Evolutionary conservation across 192 early-diverging fungal species (phyloP).

Genomic region (Coemansia sp.): DNA sequence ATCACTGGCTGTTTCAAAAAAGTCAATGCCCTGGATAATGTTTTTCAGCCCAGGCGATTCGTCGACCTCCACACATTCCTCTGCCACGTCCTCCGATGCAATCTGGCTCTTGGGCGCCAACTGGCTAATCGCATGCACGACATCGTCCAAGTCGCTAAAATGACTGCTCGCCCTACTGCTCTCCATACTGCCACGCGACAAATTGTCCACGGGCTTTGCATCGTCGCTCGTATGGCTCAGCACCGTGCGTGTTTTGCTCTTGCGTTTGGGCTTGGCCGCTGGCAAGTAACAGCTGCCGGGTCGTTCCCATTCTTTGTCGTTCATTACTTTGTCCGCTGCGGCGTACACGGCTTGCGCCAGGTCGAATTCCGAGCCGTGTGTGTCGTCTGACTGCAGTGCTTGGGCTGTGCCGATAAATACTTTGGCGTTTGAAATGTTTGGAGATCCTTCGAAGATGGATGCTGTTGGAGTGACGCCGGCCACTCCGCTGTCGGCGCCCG

Average conservation of each 20-base stretch:
- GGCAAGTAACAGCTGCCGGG: slow-evolving; percentile 38
- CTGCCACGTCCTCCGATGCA: slow-evolving; percentile 1
- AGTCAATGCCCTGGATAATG: slow-evolving; percentile 48
- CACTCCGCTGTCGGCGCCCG: not conserved
- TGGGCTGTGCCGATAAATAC: slow-evolving; percentile 15
- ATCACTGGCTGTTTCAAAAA: slow-evolving; percentile 20
- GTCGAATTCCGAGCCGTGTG: slow-evolving; percentile 19
- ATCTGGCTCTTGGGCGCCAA: slow-evolving; percentile 27
- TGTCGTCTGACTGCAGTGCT: not conserved
- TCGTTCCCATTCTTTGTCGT: slow-evolving; percentile 51
- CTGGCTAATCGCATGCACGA: slow-evolving; percentile 34
- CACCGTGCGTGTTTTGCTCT: not conserved
- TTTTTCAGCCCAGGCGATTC: slow-evolving; percentile 13
- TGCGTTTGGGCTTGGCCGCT: slow-evolving; percentile 11
- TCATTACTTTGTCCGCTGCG: slow-evolving; percentile 46
- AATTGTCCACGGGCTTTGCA: not conserved
- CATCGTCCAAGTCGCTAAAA: slow-evolving; percentile 9
- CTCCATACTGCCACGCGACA: not conserved
- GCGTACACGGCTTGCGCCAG: slow-evolving; percentile 43
- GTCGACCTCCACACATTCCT: not conserved
- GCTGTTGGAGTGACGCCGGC: not conserved
- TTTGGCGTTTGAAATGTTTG: not conserved
- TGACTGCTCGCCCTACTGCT: slow-evolving; percentile 6
- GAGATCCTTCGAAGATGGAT: not conserved
- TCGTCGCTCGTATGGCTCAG: not conserved